phyloP scores from a whole-genome alignment of 2,329 filamentous ascomycete species.

The Paecilomyces fulvus region DNA sequence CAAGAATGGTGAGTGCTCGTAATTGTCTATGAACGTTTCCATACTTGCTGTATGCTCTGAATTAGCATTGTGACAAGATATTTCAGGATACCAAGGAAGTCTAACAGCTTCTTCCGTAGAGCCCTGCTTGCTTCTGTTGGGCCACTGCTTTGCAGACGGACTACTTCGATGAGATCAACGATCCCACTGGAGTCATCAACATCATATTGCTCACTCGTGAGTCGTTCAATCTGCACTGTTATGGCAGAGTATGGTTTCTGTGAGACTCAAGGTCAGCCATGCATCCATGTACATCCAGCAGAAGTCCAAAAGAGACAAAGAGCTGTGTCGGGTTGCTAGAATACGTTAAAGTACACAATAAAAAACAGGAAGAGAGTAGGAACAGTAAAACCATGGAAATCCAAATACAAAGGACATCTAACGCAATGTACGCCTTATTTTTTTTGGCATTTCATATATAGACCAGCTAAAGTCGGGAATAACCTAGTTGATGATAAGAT shows the following conservation, averaged over 20 bases:
- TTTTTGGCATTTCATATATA: not conserved
- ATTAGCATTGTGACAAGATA: conserved; percentile 5
- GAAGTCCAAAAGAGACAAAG: not conserved
- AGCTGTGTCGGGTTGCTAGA: no score
- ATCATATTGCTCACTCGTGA: conserved; percentile 82
- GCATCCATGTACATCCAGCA: not conserved
- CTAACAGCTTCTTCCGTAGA: conserved; percentile 84
- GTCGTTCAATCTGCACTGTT: conserved; percentile 81
- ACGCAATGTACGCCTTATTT: not conserved
- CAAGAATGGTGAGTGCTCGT: conserved; percentile 76
- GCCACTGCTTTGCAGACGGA: conserved; percentile 78
- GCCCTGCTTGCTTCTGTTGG: conserved; percentile 84
- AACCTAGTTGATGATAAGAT: not conserved
- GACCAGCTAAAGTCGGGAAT: not conserved
- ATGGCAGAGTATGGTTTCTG: conserved; percentile 89
- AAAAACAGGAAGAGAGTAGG: not conserved
- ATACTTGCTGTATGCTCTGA: conserved; percentile 59
- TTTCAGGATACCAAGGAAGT: not conserved
- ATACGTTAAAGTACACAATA: no score
- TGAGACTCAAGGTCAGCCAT: conserved; percentile 17
- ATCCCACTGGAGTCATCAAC: conserved; percentile 89
- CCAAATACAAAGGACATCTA: not conserved
- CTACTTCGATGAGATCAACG: conserved; percentile 87
- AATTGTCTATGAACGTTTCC: conserved; percentile 89
- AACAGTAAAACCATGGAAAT: not conserved